Percentiles rank a stretch among this genome's conserved stretches.
Evolutionary conservation across 2,329 filamentous ascomycete species (phyloP).

Genomic region (Fusarium proliferatum): DNA sequence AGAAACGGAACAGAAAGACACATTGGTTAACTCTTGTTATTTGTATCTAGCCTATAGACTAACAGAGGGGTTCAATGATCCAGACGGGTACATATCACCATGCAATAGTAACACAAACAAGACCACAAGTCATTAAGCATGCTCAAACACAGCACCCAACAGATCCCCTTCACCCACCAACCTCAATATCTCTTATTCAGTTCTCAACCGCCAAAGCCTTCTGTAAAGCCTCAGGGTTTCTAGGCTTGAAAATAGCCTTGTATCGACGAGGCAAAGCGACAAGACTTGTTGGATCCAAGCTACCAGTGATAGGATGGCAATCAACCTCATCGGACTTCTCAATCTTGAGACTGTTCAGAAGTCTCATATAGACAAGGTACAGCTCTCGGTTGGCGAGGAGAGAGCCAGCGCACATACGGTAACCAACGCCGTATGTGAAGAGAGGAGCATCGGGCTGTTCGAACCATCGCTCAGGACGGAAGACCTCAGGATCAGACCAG

Average conservation of each 20-base stretch:
- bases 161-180: too few species aligned
- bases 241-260: conserved; percentile 67
- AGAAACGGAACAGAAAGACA: accelerated
- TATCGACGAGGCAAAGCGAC: conserved; percentile 70
- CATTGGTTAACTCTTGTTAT: background rate
- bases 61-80: background rate
- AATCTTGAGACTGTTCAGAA: conserved; percentile 70
- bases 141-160: too few species aligned
- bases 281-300: conserved; percentile 69
- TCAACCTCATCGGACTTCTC: conserved; percentile 65
- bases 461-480: conserved; percentile 68
- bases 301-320: conserved; percentile 68
- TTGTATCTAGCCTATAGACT: background rate
- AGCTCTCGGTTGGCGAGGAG: conserved; percentile 70
- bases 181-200: too few species aligned
- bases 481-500: conserved; percentile 63
- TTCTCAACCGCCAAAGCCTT: conserved; percentile 15
- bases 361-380: conserved; percentile 72
- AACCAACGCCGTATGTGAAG: conserved; percentile 74
- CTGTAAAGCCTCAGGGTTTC: conserved; percentile 42
- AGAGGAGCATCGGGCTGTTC: conserved; percentile 69
- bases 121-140: too few species aligned
- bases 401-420: conserved; percentile 73
- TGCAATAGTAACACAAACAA: background rate
- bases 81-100: background rate